Conservation (phyloP, 2,329 filamentous ascomycete genomes). For the Aspergillus fumigatus region DNA sequence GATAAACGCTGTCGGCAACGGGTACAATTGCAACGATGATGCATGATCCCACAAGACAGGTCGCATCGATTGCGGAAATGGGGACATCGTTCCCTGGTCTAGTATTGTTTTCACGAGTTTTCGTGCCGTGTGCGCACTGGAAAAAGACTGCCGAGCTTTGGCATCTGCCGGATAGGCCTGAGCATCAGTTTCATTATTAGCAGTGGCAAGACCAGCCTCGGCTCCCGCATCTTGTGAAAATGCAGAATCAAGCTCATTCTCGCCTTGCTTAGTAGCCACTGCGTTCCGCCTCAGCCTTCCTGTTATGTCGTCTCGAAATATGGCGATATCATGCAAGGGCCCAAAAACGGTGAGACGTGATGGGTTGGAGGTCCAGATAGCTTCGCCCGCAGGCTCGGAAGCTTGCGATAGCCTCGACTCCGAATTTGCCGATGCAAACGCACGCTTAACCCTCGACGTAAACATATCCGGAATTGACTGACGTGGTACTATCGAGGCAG, state of each 20-base stretch:
- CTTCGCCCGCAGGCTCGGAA: constrained; percentile 60
- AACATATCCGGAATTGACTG: constrained; percentile 76
- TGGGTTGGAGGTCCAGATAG: constrained; percentile 86
- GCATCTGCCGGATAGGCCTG: constrained; percentile 13
- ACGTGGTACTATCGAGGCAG: constrained; percentile 43
- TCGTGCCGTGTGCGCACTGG: constrained; percentile 51
- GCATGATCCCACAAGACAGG: constrained; percentile 90
- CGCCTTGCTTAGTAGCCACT: constrained; percentile 59
- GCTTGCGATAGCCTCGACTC: constrained; percentile 55
- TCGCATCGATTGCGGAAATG: constrained; percentile 73
- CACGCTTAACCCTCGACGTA: constrained; percentile 77
- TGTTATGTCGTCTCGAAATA: constrained; percentile 84
- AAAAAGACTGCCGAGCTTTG: constrained; percentile 19
- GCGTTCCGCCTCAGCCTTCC: constrained; percentile 71
- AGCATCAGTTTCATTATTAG: constrained; percentile 23
- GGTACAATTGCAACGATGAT: constrained; percentile 73
- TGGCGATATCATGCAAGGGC: constrained; percentile 76
- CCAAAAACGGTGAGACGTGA: constrained; percentile 79
- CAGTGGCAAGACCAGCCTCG: constrained; percentile 26
- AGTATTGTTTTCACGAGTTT: constrained; percentile 87
- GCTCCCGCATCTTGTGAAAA: constrained; percentile 23
- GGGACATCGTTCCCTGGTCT: constrained; percentile 83
- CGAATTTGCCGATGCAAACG: constrained; percentile 71
- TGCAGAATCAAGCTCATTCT: constrained; percentile 15
- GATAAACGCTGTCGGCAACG: constrained; percentile 77